phyloP scores from a whole-genome alignment of 495 filamentous ascomycete genomes.

The Hypoxylon lienhwacheense region DNA sequence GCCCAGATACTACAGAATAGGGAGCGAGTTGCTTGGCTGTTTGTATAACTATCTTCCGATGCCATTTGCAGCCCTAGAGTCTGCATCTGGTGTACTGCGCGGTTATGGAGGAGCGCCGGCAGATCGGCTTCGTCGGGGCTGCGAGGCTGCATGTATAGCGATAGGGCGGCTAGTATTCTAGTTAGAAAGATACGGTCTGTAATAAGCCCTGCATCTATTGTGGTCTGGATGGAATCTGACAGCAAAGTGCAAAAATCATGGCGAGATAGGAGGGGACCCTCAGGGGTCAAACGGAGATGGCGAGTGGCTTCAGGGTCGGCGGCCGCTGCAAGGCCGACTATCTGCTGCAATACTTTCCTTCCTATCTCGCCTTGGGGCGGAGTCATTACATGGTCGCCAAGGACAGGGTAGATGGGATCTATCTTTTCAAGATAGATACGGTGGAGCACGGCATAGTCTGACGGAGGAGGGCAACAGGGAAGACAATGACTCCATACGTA shows the following conservation, averaged over 20 bases:
- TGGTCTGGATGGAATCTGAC: constrained; percentile 39
- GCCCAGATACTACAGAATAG: constrained; percentile 71
- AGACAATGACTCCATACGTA: constrained; percentile 44
- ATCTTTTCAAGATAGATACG: constrained; percentile 51
- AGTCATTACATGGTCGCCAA: constrained; percentile 32
- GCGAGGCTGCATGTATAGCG: constrained; percentile 42
- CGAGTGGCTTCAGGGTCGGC: constrained; percentile 48
- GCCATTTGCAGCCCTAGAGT: constrained; percentile 65
- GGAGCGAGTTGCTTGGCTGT: constrained; percentile 34
- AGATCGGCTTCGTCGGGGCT: constrained; percentile 38
- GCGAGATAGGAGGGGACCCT: constrained; percentile 33
- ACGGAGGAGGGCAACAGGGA: constrained; percentile 39
- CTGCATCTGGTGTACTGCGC: constrained; percentile 61
- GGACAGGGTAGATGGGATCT: constrained; percentile 55
- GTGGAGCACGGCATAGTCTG: constrained; percentile 40
- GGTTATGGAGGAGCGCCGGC: constrained; percentile 37
- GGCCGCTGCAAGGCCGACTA: constrained; percentile 54
- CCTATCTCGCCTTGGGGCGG: constrained; percentile 30
- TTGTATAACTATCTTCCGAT: constrained; percentile 35
- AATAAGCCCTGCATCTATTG: constrained; percentile 39
- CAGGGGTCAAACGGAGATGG: constrained; percentile 34
- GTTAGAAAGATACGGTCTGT: constrained; percentile 38
- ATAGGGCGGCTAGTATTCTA: constrained; percentile 38
- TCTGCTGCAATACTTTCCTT: constrained; percentile 44
- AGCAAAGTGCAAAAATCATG: constrained; percentile 44